Percentiles rank a stretch among this genome's conserved stretches.
These are phyloP conservation scores for Cyclostephanos tholiformis DNA, from an alignment of 108 stramenopile genomes.

Conservation along the genomic window DNA sequence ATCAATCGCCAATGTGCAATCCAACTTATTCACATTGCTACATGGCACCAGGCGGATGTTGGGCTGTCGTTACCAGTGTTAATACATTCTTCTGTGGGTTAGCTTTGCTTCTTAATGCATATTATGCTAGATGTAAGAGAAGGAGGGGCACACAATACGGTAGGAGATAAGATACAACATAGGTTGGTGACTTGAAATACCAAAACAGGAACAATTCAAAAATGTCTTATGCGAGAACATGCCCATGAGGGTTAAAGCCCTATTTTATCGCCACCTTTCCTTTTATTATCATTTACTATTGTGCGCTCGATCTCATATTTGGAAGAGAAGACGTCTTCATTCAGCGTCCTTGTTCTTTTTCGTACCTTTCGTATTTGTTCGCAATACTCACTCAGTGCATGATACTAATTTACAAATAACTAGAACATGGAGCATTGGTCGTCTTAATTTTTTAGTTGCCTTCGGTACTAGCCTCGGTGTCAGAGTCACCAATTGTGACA, in stretches of 20 bases:
- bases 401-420: background rate
- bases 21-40: slow-evolving; percentile 18
- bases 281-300: too few relatives aligned
- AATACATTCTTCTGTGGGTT: background rate
- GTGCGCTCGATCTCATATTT: too few relatives aligned
- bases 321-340: too few relatives aligned
- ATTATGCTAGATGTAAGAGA: slow-evolving; percentile 3
- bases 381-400: background rate
- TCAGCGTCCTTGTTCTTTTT: too few relatives aligned
- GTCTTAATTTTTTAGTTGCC: background rate
- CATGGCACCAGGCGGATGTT: slow-evolving; percentile 16
- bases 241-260: too few relatives aligned
- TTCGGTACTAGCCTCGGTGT: slow-evolving; percentile 20
- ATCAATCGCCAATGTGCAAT: slow-evolving; percentile 20
- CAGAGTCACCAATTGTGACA: slow-evolving; percentile 79
- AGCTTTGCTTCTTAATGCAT: background rate
- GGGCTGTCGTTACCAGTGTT: slow-evolving; percentile 11
- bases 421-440: background rate
- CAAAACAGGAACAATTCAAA: too few relatives aligned
- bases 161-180: background rate
- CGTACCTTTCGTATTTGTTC: too few relatives aligned
- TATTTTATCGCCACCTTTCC: too few relatives aligned
- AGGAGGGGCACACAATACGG: background rate
- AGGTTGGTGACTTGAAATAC: too few relatives aligned
- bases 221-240: too few relatives aligned